Evolutionary conservation across 805 yeast species (phyloP).

Genomic region (Saccharomycopsis javanensis): DNA sequence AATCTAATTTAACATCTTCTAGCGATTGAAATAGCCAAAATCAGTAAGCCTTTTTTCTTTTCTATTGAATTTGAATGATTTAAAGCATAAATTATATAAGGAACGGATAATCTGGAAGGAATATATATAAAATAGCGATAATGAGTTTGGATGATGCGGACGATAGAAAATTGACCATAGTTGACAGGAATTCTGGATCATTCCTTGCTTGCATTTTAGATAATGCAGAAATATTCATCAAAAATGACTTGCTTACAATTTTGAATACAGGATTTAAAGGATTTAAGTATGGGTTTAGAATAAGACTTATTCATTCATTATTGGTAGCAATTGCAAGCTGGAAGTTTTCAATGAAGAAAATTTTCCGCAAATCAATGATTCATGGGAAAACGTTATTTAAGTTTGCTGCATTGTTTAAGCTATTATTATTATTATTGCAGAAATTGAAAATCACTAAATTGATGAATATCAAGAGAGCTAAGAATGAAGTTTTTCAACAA

Average conservation of each 20-base stretch:
- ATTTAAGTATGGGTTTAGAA: background rate
- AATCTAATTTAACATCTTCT: background rate
- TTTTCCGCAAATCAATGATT: background rate
- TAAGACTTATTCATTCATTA: background rate
- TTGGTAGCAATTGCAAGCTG: background rate
- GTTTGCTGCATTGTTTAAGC: background rate
- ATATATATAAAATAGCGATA: no score
- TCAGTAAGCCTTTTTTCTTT: background rate
- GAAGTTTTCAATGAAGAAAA: background rate
- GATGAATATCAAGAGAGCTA: background rate
- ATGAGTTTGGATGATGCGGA: background rate
- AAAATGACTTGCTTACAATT: background rate
- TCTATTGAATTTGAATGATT: no score
- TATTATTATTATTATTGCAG: background rate
- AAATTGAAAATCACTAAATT: background rate
- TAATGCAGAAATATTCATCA: background rate
- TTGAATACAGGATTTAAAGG: background rate
- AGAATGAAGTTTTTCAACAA: no score
- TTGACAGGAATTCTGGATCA: background rate
- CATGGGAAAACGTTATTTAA: background rate
- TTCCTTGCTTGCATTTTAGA: background rate
- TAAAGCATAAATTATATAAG: background rate
- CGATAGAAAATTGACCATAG: background rate
- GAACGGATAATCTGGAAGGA: no score
- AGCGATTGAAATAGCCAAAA: background rate